Base-by-base conservation (phyloP, 2,329 filamentous ascomycete genomes). In the Aspergillus sp. region DNA sequence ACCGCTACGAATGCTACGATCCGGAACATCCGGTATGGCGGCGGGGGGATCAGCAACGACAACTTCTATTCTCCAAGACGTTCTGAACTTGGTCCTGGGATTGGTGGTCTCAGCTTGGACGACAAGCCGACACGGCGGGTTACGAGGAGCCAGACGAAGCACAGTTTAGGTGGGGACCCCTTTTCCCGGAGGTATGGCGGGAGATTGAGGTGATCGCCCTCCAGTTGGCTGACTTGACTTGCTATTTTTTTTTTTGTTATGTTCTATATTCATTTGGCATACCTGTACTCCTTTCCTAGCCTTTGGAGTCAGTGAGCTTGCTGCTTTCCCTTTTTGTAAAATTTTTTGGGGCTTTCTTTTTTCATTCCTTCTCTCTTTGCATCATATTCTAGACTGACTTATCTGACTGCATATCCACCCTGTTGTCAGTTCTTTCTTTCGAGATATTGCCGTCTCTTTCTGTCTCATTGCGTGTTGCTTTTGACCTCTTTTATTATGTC, bases 1-100 rank as follows among this genome's bases (percentile, higher is more conserved):
- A 56, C 54, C 4, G 56, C 53, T 34, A 68, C 64, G 4, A 61
- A 65, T 53, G 59, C 57, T 32, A 66, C 63, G 2, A 61, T 62
- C 32, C 58, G 53, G 19, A 63, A 68, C 38, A 68, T 66, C 36
- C 60, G 66, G n/a, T 64, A 67, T 43, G 65, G 60, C 27, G 54
- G 51, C 29, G 46, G 46, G 5, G 50, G 45, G 26, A 46, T 55
- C 10, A 50, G 47, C 19, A 52, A 50, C 39, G 54, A 56, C 19
- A 19, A 48, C 4, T 52, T 57, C 3, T 64, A 59, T 43, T 65
- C 64, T 7, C 63, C 63, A 5, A 56, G 55, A 42, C 59, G 61
- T 4, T 56, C 48, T 33, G 63, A 62, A 40, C 58, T 66, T n/a
- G 61, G 62, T 2, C 57, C 62, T 10, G 62, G 62, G 5, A 54